Evolutionary conservation across 495 filamentous ascomycete genomes (phyloP), one percentile per base, ranked within the genome.

Genomic region (Penicillium ochrochloron): DNA sequence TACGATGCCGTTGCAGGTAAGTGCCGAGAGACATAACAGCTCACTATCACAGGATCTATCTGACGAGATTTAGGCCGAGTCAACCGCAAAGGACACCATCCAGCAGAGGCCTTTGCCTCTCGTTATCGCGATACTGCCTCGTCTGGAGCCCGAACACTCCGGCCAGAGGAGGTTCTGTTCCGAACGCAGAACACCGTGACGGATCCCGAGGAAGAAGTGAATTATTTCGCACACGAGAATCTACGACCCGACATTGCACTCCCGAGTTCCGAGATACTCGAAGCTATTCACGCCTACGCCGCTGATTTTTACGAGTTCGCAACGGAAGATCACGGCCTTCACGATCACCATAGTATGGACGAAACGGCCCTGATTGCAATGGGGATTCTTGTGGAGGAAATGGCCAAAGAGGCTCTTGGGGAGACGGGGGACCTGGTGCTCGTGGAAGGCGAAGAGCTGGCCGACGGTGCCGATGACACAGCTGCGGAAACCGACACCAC

Each of bases 1-100:
- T 96, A 93, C 73, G 92, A 97, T 78, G 90, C 89, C 37, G 86
- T 93, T 50, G 92, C 91, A 62, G 91, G 92, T 92, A 78, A 64
- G 65, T 59, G 17, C 39, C 27, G 33, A 12, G 1, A 25, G 8
- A 19, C 34, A 27, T 31, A 12, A 62, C 57, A 59, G 29, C 44
- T 54, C 19, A 57, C 10, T 21, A 56, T 37, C 37, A 59, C 44
- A n/a, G n/a, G 3, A 55, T 59, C 65, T 60, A 37, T 66, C 57
- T 21, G 19, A 27, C 53, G 3, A 15, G 14, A 37, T 51, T 33
- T 57, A 89, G 87, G 86, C n/a, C 85, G 84, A 37, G 75, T 85
- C 53, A 80, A 79, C 27, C 57, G 65, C 10, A 69, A 73, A 46
- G 79, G 81, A 19, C 82, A 84, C 63, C 76, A 81, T 44, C 73